A percentile compares a stretch with the other conserved stretches of the same genome.
phyloP scores from a whole-genome alignment of 176 grass and related monocot species.

The Dendrocalamus sinicus region DNA sequence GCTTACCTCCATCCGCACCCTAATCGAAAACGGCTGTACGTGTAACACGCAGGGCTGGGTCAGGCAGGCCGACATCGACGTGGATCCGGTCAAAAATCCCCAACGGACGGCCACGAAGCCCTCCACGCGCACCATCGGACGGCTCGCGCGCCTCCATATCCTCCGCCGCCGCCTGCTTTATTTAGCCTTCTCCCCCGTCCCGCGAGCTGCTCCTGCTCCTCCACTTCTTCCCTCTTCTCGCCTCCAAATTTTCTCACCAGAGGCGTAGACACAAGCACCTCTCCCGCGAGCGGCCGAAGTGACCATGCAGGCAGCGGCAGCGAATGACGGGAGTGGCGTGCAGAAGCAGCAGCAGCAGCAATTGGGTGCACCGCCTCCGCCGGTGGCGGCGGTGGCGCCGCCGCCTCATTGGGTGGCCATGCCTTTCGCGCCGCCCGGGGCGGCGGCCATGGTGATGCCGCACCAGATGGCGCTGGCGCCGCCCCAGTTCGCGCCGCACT shows the following conservation, averaged over 20 bases:
- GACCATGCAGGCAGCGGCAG: constrained; percentile 72
- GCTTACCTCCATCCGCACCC: constrained; percentile 50
- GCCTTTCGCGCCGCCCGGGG: constrained; percentile 60
- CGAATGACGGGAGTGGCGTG: constrained; percentile 49
- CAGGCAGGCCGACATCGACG: constrained; percentile 54
- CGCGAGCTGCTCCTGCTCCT: constrained; percentile 45
- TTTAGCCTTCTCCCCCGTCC: constrained; percentile 57
- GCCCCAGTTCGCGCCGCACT: constrained; percentile 86
- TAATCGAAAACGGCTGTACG: constrained; percentile 63
- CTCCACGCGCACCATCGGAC: constrained; percentile 58
- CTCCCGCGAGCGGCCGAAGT: neutral
- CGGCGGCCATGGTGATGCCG: constrained; percentile 79
- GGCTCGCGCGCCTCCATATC: constrained; percentile 29
- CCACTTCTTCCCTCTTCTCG: constrained; percentile 32
- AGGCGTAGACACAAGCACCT: neutral
- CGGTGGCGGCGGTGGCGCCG: constrained; percentile 28
- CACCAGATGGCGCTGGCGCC: constrained; percentile 75
- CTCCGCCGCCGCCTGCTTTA: constrained; percentile 62
- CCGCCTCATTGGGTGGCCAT: constrained; percentile 66
- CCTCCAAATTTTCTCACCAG: constrained; percentile 43
- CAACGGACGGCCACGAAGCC: constrained; percentile 27
- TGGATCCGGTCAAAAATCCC: constrained; percentile 71
- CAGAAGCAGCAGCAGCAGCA: constrained; percentile 62
- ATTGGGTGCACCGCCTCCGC: constrained; percentile 45
- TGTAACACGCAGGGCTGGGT: constrained; percentile 53